Base-by-base conservation (phyloP, 2,329 filamentous ascomycete genomes). In the Neofusicoccum cordaticola region DNA sequence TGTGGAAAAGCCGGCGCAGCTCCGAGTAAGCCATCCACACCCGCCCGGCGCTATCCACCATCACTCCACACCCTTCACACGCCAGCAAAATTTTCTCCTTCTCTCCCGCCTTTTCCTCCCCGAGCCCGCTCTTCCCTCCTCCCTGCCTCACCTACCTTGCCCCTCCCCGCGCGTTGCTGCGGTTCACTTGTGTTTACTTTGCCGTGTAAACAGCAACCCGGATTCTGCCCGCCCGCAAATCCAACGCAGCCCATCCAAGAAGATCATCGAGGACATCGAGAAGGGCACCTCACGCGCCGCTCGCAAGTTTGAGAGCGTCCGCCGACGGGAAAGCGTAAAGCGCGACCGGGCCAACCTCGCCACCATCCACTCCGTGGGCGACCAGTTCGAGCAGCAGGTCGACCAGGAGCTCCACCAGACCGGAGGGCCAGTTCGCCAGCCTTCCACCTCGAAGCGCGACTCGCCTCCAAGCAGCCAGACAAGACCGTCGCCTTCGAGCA, bases 251-350 rank as follows among this genome's bases (percentile, higher is more conserved):
- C 62, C 62, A 71, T 73, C 76, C 68, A 76, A 77, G 71, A 72
- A 77, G 72, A 75, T 77, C 65, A 71, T 75, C 67, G 72, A 72
- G 62, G 75, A 78, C 64, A 76, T 78, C 69, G 69, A 75, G 73
- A 75, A 57, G 19, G 39, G 39, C 51, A 48, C 51, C 19, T 45
- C 62, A 4, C 31, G 50, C 51, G 44, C 62, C 35, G 44, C 44
- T 50, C 62, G 62, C 19, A 61, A 52, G n/a, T 60, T 60, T 7
- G 56, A 60, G 37, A 60, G 42, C 31, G 56, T 60, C 31, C 56
- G 53, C 37, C 53, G 63, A 13, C 53, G 63, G 37, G 56, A 56
- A 22, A 60, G 63, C 45, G 47, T 60, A 2, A 60, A 60, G 42
- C 56, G 56, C 56, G 56, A 63, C 15, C 57, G 47, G 13, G 63